Evolutionary conservation across 257 asterid genomes (phyloP).

Genomic region (Plantago elongata): DNA sequence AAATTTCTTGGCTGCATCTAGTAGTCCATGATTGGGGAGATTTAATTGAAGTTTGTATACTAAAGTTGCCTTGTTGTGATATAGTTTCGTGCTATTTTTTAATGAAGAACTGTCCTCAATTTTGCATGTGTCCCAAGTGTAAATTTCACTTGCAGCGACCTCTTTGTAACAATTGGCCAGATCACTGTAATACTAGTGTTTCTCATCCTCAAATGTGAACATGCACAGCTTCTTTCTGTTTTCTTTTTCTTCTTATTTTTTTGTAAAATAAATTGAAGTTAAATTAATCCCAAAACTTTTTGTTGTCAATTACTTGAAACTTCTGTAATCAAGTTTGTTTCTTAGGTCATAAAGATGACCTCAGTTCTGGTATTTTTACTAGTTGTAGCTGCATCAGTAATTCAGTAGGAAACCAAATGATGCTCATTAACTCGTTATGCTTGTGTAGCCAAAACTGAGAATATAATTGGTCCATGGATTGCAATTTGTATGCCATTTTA

Average conservation of each 20-base stretch:
- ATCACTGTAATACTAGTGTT: too few species aligned
- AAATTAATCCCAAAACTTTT: background rate
- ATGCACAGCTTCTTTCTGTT: background rate
- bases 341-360: too few species aligned
- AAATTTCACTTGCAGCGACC: conserved; percentile 2
- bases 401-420: background rate
- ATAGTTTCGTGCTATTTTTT: conserved; percentile 18
- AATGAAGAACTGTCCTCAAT: conserved; percentile 5
- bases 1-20: conserved; percentile 71
- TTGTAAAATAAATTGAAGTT: too few species aligned
- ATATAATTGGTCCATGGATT: too few species aligned
- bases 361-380: too few species aligned
- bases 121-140: conserved; percentile 11
- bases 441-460: background rate
- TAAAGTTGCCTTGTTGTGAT: conserved; percentile 15
- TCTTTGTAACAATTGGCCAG: conserved; percentile 2
- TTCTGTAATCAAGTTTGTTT: background rate
- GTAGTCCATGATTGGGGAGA: conserved; percentile 24
- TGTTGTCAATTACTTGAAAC: background rate
- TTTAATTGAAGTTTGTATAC: background rate
- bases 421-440: background rate
- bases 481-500: too few species aligned
- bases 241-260: background rate
- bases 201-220: too few species aligned
- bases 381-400: background rate